A percentile compares a stretch with the other conserved stretches of the same genome.
These are phyloP conservation scores for Boletus rex-veris DNA, from an alignment of 768 basidiomycete genomes.

Conservation along the genomic window DNA sequence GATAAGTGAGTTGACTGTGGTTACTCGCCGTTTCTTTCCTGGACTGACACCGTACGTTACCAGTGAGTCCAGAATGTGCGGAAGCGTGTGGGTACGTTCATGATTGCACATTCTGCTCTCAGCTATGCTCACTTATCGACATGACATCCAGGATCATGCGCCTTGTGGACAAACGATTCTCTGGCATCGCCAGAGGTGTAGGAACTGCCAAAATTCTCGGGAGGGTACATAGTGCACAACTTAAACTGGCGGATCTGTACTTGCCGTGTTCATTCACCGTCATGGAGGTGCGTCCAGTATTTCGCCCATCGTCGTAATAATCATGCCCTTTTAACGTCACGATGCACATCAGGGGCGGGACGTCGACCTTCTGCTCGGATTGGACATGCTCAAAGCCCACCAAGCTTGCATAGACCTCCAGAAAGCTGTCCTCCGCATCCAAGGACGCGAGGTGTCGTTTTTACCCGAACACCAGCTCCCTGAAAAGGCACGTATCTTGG, in stretches of 20 bases:
- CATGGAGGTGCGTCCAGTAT: slow-evolving; percentile 66
- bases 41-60: background rate
- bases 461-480: slow-evolving; percentile 94
- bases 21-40: background rate
- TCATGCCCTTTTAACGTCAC: background rate
- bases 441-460: slow-evolving; percentile 84
- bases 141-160: slow-evolving; percentile 74
- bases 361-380: slow-evolving; percentile 92
- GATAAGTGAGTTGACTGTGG: slow-evolving; percentile 65
- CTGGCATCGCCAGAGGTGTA: slow-evolving; percentile 89
- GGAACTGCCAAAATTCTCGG: slow-evolving; percentile 94
- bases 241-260: slow-evolving; percentile 80
- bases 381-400: slow-evolving; percentile 99
- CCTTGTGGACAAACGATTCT: slow-evolving; percentile 79
- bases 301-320: background rate
- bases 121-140: slow-evolving; percentile 1
- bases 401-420: slow-evolving; percentile 94
- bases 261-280: slow-evolving; percentile 92
- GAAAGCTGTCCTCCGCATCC: slow-evolving; percentile 88
- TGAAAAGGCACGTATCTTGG: slow-evolving; percentile 59
- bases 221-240: slow-evolving; percentile 87
- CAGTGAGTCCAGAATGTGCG: slow-evolving; percentile 90
- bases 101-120: background rate
- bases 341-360: slow-evolving; percentile 62
- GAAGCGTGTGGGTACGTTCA: slow-evolving; percentile 81